Percentiles rank a stretch among this genome's conserved stretches.
Conservation (phyloP, 83 land plant species). For the Diphasiastrum complanatum region DNA sequence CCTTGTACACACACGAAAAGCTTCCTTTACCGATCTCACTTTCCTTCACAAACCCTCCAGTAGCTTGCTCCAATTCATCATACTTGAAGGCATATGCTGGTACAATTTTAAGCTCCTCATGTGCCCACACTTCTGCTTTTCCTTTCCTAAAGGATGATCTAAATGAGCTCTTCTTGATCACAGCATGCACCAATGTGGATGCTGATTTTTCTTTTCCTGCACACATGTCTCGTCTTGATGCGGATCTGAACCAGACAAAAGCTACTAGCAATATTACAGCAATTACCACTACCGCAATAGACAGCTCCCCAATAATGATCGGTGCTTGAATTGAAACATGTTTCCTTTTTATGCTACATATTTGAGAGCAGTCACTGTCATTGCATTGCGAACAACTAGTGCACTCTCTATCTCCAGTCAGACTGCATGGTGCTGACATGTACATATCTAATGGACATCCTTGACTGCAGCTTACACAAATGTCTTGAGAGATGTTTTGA, state of each 20-base stretch:
- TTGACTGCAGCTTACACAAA: constrained; percentile 51
- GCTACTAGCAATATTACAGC: constrained; percentile 37
- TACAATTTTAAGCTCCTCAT: constrained; percentile 41
- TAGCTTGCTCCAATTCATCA: constrained; percentile 66
- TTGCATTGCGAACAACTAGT: constrained; percentile 33
- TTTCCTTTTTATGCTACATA: background rate
- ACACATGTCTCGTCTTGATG: background rate
- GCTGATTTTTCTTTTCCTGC: constrained; percentile 8
- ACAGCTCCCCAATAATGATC: constrained; percentile 59
- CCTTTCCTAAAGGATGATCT: constrained; percentile 11
- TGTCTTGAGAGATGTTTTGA: constrained; percentile 23
- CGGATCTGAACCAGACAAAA: constrained; percentile 35
- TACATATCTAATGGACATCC: constrained; percentile 43
- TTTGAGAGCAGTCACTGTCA: background rate
- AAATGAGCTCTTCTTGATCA: constrained; percentile 15
- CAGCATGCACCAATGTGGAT: constrained; percentile 26
- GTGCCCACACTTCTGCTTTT: constrained; percentile 11
- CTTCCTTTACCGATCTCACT: constrained; percentile 70
- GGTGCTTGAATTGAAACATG: constrained; percentile 46
- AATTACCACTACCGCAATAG: constrained; percentile 50
- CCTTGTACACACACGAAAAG: constrained; percentile 75
- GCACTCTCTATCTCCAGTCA: constrained; percentile 42
- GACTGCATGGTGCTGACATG: constrained; percentile 27
- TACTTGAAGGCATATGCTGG: constrained; percentile 61
- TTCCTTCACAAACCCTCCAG: constrained; percentile 59